A percentile compares a stretch with the other conserved stretches of the same genome.
Conservation (phyloP, 192 early-diverging fungal species). For the Haplosporangium gracile region DNA sequence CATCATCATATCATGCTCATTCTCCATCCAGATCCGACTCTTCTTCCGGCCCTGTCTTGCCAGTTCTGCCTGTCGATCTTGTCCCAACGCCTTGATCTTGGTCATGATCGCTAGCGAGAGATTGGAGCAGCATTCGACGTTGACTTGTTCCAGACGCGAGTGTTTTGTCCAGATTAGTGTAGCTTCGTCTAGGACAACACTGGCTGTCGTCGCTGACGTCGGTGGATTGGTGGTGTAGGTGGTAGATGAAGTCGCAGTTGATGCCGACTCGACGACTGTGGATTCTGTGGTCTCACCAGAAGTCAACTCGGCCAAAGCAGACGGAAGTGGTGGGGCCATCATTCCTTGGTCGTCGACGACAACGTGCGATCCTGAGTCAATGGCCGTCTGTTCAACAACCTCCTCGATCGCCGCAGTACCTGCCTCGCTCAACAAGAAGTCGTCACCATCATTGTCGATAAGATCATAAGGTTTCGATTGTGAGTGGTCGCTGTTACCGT, state of each 20-base stretch:
- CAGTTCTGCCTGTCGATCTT: conserved; percentile 13
- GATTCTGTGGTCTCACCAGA: no score
- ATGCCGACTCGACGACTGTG: no score
- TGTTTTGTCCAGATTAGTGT: conserved; percentile 22
- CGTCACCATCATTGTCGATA: background rate
- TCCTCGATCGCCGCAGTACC: background rate
- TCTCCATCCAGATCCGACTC: conserved; percentile 53
- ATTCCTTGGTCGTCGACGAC: background rate
- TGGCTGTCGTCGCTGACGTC: background rate
- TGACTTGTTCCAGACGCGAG: conserved; percentile 45
- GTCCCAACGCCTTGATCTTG: conserved; percentile 25
- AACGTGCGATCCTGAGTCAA: background rate
- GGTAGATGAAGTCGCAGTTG: no score
- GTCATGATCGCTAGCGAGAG: conserved; percentile 34
- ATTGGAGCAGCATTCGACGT: conserved; percentile 40
- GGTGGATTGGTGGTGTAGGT: background rate
- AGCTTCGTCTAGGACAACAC: background rate
- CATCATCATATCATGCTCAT: conserved; percentile 59
- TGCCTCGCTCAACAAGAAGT: background rate
- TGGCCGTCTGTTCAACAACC: background rate
- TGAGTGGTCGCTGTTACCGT: background rate
- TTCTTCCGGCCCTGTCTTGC: conserved; percentile 25
- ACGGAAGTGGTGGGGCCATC: background rate
- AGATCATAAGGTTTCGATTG: background rate
- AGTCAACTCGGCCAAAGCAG: no score